phyloP scores from a whole-genome alignment of 176 grass and related monocot genomes.

The Musa troglodytarum region DNA sequence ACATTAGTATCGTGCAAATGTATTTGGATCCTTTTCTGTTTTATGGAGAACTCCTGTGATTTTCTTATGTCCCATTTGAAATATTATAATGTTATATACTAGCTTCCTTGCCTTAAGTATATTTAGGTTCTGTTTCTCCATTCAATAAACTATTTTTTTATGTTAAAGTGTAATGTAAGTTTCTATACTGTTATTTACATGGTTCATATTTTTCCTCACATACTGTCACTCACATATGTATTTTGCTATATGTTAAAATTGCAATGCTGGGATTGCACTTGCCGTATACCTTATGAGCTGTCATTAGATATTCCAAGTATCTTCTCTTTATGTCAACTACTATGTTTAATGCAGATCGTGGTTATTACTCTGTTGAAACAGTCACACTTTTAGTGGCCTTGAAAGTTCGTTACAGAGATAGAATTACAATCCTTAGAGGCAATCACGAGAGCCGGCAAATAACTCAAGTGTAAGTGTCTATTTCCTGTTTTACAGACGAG shows the following conservation, averaged over 20 bases:
- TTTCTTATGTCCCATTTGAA: too few relatives aligned
- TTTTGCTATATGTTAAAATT: neutral
- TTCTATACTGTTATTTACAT: too few relatives aligned
- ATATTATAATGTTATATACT: too few relatives aligned
- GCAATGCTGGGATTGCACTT: neutral
- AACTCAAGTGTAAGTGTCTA: slow-evolving; percentile 82
- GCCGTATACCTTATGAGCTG: neutral
- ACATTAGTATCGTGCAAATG: too few relatives aligned
- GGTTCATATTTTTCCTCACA: too few relatives aligned
- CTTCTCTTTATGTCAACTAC: neutral
- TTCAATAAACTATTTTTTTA: too few relatives aligned
- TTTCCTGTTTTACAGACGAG: neutral
- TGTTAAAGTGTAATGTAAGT: too few relatives aligned
- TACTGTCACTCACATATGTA: too few relatives aligned
- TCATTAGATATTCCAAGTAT: neutral
- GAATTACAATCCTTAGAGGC: slow-evolving; percentile 96
- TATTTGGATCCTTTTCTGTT: too few relatives aligned
- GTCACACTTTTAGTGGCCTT: slow-evolving; percentile 81
- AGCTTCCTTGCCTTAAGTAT: too few relatives aligned
- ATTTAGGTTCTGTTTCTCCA: too few relatives aligned
- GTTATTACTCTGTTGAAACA: slow-evolving; percentile 92
- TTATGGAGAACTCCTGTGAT: too few relatives aligned
- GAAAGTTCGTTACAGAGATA: slow-evolving; percentile 92
- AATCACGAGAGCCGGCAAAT: slow-evolving; percentile 99
- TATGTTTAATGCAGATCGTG: slow-evolving; percentile 54